phyloP scores from a whole-genome alignment of 805 yeast species.

The Barnettozyma siamensis region DNA sequence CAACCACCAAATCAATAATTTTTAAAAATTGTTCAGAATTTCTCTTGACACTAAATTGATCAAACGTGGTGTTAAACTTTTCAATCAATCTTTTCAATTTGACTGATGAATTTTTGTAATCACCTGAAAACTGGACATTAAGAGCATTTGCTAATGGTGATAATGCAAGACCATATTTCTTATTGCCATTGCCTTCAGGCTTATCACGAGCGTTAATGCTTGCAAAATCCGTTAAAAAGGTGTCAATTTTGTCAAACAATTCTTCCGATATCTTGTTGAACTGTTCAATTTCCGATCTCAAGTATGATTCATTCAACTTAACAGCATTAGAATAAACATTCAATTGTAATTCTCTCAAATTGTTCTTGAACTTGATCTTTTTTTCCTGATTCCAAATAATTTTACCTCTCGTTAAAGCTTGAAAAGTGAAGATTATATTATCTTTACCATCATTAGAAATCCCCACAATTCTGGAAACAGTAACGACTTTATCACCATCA shows the following conservation, averaged over 20 bases:
- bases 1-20: slow-evolving; percentile 41
- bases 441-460: slow-evolving; percentile 34
- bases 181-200: slow-evolving; percentile 11
- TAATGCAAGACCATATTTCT: slow-evolving; percentile 36
- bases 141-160: slow-evolving; percentile 58
- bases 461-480: slow-evolving; percentile 39
- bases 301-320: slow-evolving; percentile 9
- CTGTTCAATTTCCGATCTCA: slow-evolving; percentile 9
- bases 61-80: slow-evolving; percentile 20
- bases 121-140: slow-evolving; percentile 48
- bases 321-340: slow-evolving; percentile 16
- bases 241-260: slow-evolving; percentile 25
- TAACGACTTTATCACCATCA: slow-evolving; percentile 30
- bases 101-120: slow-evolving; percentile 39
- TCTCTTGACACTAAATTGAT: slow-evolving; percentile 17
- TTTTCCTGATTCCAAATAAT: slow-evolving; percentile 7
- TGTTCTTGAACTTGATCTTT: slow-evolving; percentile 6
- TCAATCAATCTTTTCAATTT: slow-evolving; percentile 33
- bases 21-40: slow-evolving; percentile 24
- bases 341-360: slow-evolving; percentile 11
- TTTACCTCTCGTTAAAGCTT: slow-evolving; percentile 43
- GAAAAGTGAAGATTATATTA: slow-evolving; percentile 40
- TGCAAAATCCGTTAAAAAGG: slow-evolving; percentile 32
- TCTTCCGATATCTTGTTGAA: slow-evolving; percentile 9
- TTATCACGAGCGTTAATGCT: slow-evolving; percentile 27